A percentile compares a stretch with the other conserved stretches of the same genome.
phyloP scores from a whole-genome alignment of 148 eudicot genomes.

The Diospyros lotus region DNA sequence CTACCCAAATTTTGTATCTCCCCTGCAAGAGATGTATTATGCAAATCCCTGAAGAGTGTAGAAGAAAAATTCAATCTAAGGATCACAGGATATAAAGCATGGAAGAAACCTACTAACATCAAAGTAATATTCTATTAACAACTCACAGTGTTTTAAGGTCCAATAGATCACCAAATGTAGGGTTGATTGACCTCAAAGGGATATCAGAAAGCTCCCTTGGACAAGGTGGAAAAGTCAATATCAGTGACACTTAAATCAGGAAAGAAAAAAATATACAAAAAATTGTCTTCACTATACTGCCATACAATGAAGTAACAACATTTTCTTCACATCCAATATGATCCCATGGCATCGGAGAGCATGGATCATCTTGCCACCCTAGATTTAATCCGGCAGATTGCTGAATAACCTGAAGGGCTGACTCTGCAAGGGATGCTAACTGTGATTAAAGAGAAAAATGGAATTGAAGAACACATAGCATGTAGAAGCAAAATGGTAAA shows the following conservation, averaged over 20 bases:
- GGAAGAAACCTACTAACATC: not conserved
- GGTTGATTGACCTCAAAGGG: constrained; percentile 64
- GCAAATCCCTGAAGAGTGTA: constrained; percentile 54
- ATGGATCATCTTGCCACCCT: constrained; percentile 93
- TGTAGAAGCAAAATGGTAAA: not conserved
- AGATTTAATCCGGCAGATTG: constrained; percentile 60
- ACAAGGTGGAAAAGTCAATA: constrained; percentile 3
- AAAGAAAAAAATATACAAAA: not conserved
- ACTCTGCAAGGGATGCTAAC: constrained; percentile 37
- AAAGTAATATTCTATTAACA: not conserved
- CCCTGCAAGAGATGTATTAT: constrained; percentile 68
- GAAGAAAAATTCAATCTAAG: not conserved
- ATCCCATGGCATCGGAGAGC: constrained; percentile 68
- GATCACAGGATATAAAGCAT: not conserved
- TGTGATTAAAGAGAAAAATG: not conserved
- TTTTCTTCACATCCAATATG: constrained; percentile 59
- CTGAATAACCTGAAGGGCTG: constrained; percentile 77
- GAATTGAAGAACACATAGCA: not conserved
- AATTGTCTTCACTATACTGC: not conserved
- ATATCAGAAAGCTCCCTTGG: constrained; percentile 59
- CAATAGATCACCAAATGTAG: constrained; percentile 69
- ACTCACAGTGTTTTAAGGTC: constrained; percentile 67
- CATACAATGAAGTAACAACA: constrained; percentile 66
- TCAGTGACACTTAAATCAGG: not conserved
- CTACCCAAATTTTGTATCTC: constrained; percentile 66